A percentile compares a stretch with the other conserved stretches of the same genome.
Evolutionary conservation across 2,329 filamentous ascomycete species (phyloP).

Genomic region (Alternaria incomplexa): DNA sequence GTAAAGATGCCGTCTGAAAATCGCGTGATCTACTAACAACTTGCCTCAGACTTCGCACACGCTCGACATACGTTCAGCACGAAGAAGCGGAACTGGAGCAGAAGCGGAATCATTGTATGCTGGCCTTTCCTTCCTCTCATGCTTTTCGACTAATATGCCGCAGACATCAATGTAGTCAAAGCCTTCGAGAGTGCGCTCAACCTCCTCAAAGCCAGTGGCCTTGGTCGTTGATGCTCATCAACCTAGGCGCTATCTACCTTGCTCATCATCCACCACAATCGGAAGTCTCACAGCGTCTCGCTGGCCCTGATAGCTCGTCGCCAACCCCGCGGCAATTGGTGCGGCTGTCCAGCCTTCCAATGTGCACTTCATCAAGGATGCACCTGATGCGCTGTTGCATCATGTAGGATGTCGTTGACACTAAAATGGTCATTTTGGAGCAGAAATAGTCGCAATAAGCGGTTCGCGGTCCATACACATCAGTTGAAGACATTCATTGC

Average conservation of each 20-base stretch:
- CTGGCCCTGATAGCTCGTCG: background rate
- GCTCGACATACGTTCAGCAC: constrained; percentile 75
- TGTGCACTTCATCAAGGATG: constrained; percentile 4
- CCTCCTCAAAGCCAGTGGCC: constrained; percentile 45
- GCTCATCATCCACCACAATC: constrained; percentile 12
- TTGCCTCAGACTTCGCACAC: constrained; percentile 71
- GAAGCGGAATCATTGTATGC: constrained; percentile 81
- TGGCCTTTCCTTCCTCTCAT: background rate
- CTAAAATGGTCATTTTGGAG: background rate
- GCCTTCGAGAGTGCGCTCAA: constrained; percentile 58
- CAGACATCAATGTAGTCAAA: constrained; percentile 55
- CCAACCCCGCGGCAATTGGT: background rate
- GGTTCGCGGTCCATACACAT: background rate
- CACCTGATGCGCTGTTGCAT: constrained; percentile 26
- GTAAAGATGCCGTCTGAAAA: constrained; percentile 48
- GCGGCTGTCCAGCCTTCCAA: background rate
- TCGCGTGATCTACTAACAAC: background rate
- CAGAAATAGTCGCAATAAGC: background rate
- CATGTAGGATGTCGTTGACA: constrained; percentile 10
- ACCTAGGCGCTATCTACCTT: constrained; percentile 33
- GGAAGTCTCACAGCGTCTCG: background rate
- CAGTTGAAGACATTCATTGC: constrained; percentile 8
- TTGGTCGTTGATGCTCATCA: constrained; percentile 35
- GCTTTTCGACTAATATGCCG: background rate
- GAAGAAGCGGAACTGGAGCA: constrained; percentile 73